Percentiles rank a stretch among this genome's conserved stretches.
Evolutionary conservation across 331 rosid species (phyloP).

Genomic region (Rosa hybrid): DNA sequence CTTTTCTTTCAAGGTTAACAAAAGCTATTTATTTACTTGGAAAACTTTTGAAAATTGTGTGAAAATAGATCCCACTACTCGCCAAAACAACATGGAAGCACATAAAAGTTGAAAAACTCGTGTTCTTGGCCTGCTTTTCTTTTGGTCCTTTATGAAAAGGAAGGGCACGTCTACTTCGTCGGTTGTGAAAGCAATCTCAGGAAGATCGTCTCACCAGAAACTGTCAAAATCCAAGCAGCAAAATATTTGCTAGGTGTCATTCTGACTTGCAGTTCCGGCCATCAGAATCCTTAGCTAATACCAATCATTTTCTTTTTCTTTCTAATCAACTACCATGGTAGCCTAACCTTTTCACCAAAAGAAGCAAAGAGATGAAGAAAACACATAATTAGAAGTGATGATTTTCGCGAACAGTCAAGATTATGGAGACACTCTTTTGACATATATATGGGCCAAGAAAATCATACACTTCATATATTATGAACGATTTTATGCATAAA

Average conservation of each 20-base stretch:
- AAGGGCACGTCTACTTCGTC: constrained; percentile 1
- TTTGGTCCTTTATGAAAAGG: background rate
- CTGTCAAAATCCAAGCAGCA: background rate
- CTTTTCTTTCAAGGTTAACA: background rate
- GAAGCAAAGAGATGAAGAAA: background rate
- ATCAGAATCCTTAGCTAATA: background rate
- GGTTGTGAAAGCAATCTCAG: constrained; percentile 23
- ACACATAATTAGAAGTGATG: background rate
- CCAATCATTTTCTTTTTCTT: constrained; percentile 6
- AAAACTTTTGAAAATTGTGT: background rate
- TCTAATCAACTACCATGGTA: background rate
- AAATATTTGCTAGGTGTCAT: background rate
- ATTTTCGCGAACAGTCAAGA: background rate
- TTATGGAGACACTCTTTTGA: background rate
- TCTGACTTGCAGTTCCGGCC: constrained; percentile 1
- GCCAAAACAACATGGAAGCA: background rate
- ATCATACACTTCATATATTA: background rate
- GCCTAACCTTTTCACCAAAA: background rate
- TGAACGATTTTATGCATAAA: background rate
- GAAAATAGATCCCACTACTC: background rate
- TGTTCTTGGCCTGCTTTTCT: background rate
- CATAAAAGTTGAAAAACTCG: background rate
- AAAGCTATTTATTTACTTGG: too few relatives aligned
- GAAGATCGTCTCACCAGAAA: constrained; percentile 4
- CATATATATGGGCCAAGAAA: constrained; percentile 6